Evolutionary conservation across 148 eudicot genomes (phyloP).

Genomic region (Tetragonia tetragonoides): DNA sequence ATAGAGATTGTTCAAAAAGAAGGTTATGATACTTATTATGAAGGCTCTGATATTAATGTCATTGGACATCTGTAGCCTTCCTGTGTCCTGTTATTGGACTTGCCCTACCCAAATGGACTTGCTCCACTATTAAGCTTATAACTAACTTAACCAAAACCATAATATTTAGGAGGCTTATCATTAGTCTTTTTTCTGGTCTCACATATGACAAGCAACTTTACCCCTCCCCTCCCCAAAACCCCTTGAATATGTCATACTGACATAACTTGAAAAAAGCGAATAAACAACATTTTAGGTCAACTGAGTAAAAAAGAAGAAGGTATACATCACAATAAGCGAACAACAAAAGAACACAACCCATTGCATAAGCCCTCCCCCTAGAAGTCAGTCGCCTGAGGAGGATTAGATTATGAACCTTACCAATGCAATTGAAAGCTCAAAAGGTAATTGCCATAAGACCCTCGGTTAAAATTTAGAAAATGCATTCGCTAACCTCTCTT

Average conservation of each 20-base stretch:
- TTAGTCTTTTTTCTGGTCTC: not conserved
- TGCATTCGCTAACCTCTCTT: not conserved
- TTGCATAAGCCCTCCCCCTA: not conserved
- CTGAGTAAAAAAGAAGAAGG: not conserved
- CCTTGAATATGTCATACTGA: no score
- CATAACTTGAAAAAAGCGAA: not conserved
- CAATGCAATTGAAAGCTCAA: not conserved
- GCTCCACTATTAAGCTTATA: no score
- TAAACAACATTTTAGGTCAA: not conserved
- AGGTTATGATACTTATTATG: no score
- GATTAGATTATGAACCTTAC: not conserved
- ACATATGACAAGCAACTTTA: not conserved
- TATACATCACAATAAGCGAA: not conserved
- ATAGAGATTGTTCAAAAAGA: not conserved
- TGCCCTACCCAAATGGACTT: no score
- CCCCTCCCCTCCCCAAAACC: not conserved
- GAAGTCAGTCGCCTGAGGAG: not conserved
- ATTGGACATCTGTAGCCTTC: no score
- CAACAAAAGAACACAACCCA: not conserved
- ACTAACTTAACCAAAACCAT: not conserved
- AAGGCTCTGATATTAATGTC: not conserved
- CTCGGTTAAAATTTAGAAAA: not conserved
- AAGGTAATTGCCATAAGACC: not conserved
- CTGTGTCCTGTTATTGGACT: no score
- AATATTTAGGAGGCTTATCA: not conserved